A percentile compares a stretch with the other conserved stretches of the same genome.
These are phyloP conservation scores for Gossypium ekmanianum DNA, from an alignment of 345 rosid genomes.

Conservation along the genomic window DNA sequence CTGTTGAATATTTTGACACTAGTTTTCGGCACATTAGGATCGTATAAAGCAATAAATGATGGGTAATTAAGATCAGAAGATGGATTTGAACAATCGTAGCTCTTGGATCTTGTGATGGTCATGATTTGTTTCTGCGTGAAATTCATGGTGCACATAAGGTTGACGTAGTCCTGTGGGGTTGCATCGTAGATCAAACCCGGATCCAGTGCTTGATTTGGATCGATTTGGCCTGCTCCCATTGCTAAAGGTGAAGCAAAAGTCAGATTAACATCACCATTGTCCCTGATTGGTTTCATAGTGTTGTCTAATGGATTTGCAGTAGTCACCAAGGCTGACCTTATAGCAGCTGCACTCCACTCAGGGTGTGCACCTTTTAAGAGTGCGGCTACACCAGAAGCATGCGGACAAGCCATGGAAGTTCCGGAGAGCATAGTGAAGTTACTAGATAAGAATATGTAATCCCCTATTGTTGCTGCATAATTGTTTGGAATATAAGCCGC, in stretches of 20 bases:
- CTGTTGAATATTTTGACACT: constrained; percentile 19
- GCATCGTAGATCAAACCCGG: constrained; percentile 48
- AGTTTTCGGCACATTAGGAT: constrained; percentile 10
- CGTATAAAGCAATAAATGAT: constrained; percentile 34
- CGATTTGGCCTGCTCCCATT: constrained; percentile 12
- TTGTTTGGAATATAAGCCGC: constrained; percentile 42
- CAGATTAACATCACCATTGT: constrained; percentile 7
- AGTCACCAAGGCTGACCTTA: constrained; percentile 46
- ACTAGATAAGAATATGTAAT: constrained; percentile 12
- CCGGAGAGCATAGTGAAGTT: constrained; percentile 45
- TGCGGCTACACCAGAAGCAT: constrained; percentile 51
- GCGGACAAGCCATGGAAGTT: constrained; percentile 60
- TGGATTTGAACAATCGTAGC: constrained; percentile 26
- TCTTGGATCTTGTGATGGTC: constrained; percentile 35
- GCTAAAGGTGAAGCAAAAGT: constrained; percentile 4
- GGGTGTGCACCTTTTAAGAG: constrained; percentile 45
- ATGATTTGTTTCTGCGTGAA: constrained; percentile 36
- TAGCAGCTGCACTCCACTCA: constrained; percentile 46
- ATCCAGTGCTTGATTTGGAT: constrained; percentile 41
- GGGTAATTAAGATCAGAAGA: constrained; percentile 43
- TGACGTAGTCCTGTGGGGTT: constrained; percentile 38
- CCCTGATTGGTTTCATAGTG: constrained; percentile 33
- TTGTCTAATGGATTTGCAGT: constrained; percentile 40
- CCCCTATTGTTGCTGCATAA: constrained; percentile 7
- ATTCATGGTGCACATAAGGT: constrained; percentile 37